Base-by-base conservation (phyloP, 179 eudicot genomes). In the Spinacia oleracea region DNA sequence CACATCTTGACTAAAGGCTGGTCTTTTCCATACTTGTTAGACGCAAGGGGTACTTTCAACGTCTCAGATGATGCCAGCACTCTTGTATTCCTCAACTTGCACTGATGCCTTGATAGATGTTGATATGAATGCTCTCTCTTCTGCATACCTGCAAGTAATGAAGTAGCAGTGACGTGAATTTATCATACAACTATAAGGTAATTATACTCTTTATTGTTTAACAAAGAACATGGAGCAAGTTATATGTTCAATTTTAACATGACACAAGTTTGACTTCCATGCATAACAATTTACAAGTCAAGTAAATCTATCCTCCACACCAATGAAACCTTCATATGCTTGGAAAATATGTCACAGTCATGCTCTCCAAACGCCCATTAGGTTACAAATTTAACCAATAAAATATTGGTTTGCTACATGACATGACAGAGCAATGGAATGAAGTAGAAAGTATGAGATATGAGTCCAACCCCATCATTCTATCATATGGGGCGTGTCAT, bases 1-100 rank as follows among this genome's bases (percentile, higher is more conserved):
- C 99, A 93, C 97, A 96, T 93, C 76, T 96, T 96, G 50, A 96
- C 96, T 67, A 90, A 86, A 83, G 94, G 90, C 59, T 80, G 77
- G 32, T 72, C 72, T 53, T 87, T 82, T 76, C 76, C 83, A 73
- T 79, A 56, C 11, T 77, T 86, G 62, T 70, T 70, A 40, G 43
- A 71, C 72, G 77, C 46, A 70, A 74, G 35, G 56, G 79, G 74
- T 31, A 48, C 76, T 77, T 80, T 81, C 35, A 78, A 68, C 65
- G 88, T 60, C 46, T 84, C 83, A 32, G 81, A 75, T 69, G 76
- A 76, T 7, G 60, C 79, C 64, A 84, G 65, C 31, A 70, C 77
- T 59, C 35, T 80, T 69, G 70, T 14, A 34, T 79, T 84, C 79
- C 78, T 87, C 60, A 79, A 62, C 18, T 70, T 74, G 45, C 51